Percentiles rank a stretch among this genome's conserved stretches.
Conservation (phyloP, 495 filamentous ascomycete genomes). For the Chaetomium cochliodes region DNA sequence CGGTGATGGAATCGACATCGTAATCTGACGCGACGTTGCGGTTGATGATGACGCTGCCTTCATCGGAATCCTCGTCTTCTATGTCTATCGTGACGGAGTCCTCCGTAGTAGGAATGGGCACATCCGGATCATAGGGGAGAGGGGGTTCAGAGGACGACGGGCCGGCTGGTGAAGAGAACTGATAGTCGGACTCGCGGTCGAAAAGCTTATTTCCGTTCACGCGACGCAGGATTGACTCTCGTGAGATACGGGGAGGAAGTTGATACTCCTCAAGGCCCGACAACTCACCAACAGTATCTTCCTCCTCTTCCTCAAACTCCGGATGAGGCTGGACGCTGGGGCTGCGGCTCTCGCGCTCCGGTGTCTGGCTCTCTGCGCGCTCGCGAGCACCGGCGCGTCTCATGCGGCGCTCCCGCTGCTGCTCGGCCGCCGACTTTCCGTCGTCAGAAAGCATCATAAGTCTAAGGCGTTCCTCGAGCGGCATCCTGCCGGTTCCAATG, state of each 20-base stretch:
- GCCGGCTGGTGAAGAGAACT: slow-evolving; percentile 56
- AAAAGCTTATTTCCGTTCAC: slow-evolving; percentile 69
- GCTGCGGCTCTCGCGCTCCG: slow-evolving; percentile 46
- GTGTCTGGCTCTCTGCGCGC: slow-evolving; percentile 48
- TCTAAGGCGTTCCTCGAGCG: slow-evolving; percentile 75
- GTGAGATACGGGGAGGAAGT: slow-evolving; percentile 75
- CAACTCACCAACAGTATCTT: slow-evolving; percentile 55
- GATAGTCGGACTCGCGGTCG: slow-evolving; percentile 59
- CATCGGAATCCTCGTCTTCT: slow-evolving; percentile 38
- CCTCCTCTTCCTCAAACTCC: slow-evolving; percentile 45
- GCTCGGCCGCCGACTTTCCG: slow-evolving; percentile 51
- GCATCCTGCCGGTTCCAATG: slow-evolving; percentile 66
- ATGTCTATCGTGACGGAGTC: slow-evolving; percentile 35
- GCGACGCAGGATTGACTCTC: slow-evolving; percentile 87
- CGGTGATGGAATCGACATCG: slow-evolving; percentile 73
- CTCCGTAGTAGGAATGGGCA: slow-evolving; percentile 76
- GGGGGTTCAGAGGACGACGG: slow-evolving; percentile 54
- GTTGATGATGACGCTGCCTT: slow-evolving; percentile 66
- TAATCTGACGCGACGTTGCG: slow-evolving; percentile 60
- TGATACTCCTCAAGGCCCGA: slow-evolving; percentile 58
- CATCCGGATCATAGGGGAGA: slow-evolving; percentile 70
- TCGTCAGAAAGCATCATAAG: slow-evolving; percentile 78
- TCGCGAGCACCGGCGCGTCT: slow-evolving; percentile 51
- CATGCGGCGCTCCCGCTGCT: slow-evolving; percentile 63
- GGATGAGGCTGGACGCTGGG: slow-evolving; percentile 38